Percentiles rank a stretch among this genome's conserved stretches.
These are phyloP conservation scores for Strobilomyces dryophilus DNA, from an alignment of 768 basidiomycete species.

Conservation along the genomic window DNA sequence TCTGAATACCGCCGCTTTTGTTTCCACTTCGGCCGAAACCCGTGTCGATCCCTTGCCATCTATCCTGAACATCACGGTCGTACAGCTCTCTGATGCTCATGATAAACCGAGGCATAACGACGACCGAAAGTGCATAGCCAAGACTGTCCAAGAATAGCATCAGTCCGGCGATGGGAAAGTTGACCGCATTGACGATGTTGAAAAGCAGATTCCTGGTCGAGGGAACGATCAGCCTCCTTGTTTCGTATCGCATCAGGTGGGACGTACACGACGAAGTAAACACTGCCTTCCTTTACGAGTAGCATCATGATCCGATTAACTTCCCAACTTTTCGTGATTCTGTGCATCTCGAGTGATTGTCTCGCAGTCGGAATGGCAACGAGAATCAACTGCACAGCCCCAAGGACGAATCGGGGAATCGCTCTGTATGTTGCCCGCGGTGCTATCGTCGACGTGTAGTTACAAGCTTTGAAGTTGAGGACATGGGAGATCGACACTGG, in stretches of 20 bases:
- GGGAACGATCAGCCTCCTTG: background rate
- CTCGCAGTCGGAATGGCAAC: background rate
- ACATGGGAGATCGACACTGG: too few relatives aligned
- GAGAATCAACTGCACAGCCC: too few relatives aligned
- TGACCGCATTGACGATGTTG: too few relatives aligned
- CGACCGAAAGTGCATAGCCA: too few relatives aligned
- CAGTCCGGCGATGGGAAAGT: background rate
- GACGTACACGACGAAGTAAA: too few relatives aligned
- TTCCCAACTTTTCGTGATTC: constrained; percentile 3
- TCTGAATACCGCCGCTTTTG: background rate
- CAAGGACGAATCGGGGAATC: constrained; percentile 6
- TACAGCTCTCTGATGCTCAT: constrained; percentile 10
- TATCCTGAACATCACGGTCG: too few relatives aligned
- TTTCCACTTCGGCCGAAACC: constrained; percentile 9
- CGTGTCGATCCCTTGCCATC: too few relatives aligned
- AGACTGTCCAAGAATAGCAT: background rate
- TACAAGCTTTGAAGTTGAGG: constrained; percentile 5
- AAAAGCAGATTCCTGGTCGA: too few relatives aligned
- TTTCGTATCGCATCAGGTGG: background rate
- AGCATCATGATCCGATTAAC: constrained; percentile 3
- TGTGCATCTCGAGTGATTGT: constrained; percentile 2
- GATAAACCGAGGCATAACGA: constrained; percentile 16
- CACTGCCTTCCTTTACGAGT: constrained; percentile 12
- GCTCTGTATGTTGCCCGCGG: background rate
- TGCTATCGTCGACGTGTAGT: background rate